Conservation (phyloP, 2,329 filamentous ascomycete species). For the Exophiala xenobiotica region DNA sequence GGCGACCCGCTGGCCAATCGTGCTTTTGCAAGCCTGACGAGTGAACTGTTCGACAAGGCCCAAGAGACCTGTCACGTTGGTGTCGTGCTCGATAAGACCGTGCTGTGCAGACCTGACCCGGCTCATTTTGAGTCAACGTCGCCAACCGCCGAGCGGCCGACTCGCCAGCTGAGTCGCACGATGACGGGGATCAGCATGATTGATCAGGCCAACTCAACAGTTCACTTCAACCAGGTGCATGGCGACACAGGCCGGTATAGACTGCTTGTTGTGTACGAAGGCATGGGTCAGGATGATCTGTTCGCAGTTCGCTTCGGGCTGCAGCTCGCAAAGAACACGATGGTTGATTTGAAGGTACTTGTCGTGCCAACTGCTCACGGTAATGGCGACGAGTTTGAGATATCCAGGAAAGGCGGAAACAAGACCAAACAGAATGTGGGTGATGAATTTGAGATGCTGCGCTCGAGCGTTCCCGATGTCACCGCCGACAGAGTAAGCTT, state of each 20-base stretch:
- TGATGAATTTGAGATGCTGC: constrained; percentile 19
- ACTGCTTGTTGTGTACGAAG: constrained; percentile 83
- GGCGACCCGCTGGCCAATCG: constrained; percentile 50
- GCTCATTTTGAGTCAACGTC: constrained; percentile 8
- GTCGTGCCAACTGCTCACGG: not conserved
- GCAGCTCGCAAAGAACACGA: constrained; percentile 75
- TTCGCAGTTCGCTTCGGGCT: constrained; percentile 77
- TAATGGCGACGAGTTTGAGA: constrained; percentile 8
- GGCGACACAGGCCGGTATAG: constrained; percentile 54
- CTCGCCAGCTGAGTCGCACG: constrained; percentile 47
- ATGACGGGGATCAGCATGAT: constrained; percentile 58
- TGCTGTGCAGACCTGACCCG: constrained; percentile 15
- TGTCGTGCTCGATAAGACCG: constrained; percentile 67
- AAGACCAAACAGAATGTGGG: constrained; percentile 1
- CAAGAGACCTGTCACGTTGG: constrained; percentile 63
- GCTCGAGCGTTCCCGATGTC: constrained; percentile 1
- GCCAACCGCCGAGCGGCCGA: constrained; percentile 32
- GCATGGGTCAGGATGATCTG: constrained; percentile 71
- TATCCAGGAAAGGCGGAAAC: constrained; percentile 1
- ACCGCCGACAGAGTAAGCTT: constrained; percentile 11
- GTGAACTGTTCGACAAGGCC: constrained; percentile 60
- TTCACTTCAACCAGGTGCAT: constrained; percentile 24
- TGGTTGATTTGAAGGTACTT: constrained; percentile 50
- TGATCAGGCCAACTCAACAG: constrained; percentile 14
- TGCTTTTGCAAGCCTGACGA: constrained; percentile 51